Evolutionary conservation across 2,329 filamentous ascomycete genomes (phyloP).

Genomic region (Colletotrichum tropicicola): DNA sequence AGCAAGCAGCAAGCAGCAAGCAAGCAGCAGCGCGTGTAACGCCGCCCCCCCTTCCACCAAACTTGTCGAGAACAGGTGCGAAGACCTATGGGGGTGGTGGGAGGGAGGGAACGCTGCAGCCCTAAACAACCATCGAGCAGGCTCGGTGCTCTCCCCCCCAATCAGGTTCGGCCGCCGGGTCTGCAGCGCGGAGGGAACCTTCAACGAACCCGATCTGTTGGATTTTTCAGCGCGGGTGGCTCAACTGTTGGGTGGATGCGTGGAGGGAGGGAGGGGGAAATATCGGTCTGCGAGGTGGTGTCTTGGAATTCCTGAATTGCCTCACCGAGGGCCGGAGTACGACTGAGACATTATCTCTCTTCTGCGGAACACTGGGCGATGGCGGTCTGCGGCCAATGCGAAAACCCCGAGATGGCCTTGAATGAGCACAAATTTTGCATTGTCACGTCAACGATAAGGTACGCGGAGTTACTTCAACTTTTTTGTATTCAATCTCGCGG

Average conservation of each 20-base stretch:
- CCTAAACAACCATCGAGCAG: not conserved
- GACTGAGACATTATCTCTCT: not conserved
- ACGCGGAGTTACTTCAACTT: slow-evolving; percentile 7
- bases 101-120: not conserved
- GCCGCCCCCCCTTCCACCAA: too few species aligned
- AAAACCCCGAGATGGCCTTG: too few species aligned
- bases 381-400: too few species aligned
- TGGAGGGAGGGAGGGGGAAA: too few species aligned
- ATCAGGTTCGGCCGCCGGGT: not conserved
- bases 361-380: not conserved
- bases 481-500: slow-evolving; percentile 28
- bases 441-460: not conserved
- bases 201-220: not conserved
- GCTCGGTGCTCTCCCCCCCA: not conserved
- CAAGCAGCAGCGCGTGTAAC: too few species aligned
- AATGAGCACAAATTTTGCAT: not conserved
- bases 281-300: not conserved
- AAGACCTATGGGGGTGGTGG: not conserved
- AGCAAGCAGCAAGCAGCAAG: too few species aligned
- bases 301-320: too few species aligned
- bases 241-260: too few species aligned
- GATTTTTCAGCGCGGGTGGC: not conserved
- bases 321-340: not conserved
- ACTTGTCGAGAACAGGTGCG: not conserved
- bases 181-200: not conserved